Conservation (phyloP, 2,329 filamentous ascomycete genomes). For the Scedosporium boydii region DNA sequence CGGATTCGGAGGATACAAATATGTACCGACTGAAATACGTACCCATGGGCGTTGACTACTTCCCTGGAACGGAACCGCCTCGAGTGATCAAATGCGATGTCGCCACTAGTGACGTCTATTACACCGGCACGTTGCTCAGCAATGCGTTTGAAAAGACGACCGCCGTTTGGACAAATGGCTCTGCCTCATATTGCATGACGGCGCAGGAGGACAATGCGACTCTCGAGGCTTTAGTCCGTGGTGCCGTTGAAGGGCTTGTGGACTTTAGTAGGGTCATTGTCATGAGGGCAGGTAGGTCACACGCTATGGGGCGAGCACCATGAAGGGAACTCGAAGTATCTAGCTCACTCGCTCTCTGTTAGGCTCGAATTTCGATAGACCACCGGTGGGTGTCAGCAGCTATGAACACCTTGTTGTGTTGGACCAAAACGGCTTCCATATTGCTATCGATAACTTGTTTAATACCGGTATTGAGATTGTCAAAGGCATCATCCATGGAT, state of each 20-base stretch:
- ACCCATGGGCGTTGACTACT: conserved; percentile 27
- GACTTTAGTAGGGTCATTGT: conserved; percentile 61
- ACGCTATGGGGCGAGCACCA: not conserved
- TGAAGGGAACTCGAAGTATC: not conserved
- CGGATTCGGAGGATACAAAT: conserved; percentile 37
- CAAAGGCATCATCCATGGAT: conserved; percentile 50
- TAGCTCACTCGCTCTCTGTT: not conserved
- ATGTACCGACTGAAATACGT: conserved; percentile 47
- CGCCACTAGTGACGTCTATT: conserved; percentile 66
- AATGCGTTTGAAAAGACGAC: conserved; percentile 59
- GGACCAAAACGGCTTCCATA: conserved; percentile 53
- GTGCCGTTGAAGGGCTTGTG: conserved; percentile 43
- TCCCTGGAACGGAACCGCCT: conserved; percentile 35
- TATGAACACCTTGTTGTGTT: conserved; percentile 50
- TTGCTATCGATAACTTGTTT: conserved; percentile 58
- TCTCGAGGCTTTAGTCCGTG: conserved; percentile 55
- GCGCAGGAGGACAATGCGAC: conserved; percentile 66
- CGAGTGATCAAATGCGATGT: conserved; percentile 55
- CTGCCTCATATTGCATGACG: conserved; percentile 58
- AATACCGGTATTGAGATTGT: conserved; percentile 56
- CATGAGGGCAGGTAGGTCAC: conserved; percentile 46
- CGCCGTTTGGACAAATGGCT: conserved; percentile 55
- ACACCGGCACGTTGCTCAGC: conserved; percentile 49
- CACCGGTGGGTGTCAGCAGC: conserved; percentile 45
- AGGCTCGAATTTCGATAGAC: conserved; percentile 63